Conservation (phyloP, 805 yeast species). For the Lachancea quebecensis region DNA sequence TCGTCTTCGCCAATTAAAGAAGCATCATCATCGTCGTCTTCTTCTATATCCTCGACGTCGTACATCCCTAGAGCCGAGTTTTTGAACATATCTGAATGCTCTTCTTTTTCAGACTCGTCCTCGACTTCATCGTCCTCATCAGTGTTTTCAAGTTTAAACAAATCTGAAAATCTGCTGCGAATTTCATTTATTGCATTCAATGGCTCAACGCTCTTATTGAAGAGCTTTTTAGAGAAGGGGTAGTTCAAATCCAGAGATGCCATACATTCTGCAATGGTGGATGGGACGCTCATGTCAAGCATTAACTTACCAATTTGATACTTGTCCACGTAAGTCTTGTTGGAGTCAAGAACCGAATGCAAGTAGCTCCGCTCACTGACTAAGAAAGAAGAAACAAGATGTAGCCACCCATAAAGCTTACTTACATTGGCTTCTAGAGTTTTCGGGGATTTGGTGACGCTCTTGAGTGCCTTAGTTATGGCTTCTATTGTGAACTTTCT, state of each 20-base stretch:
- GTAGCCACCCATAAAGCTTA: constrained; percentile 29
- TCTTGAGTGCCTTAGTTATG: constrained; percentile 54
- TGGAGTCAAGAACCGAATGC: constrained; percentile 40
- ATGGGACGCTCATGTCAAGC: constrained; percentile 59
- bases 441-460: constrained; percentile 32
- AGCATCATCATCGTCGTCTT: constrained; percentile 51
- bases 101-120: constrained; percentile 59
- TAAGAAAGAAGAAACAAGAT: constrained; percentile 24
- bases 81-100: constrained; percentile 73
- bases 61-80: constrained; percentile 94
- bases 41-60: constrained; percentile 68
- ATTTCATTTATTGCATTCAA: constrained; percentile 50
- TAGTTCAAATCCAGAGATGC: constrained; percentile 67
- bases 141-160: constrained; percentile 51
- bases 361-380: constrained; percentile 27
- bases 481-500: constrained; percentile 69
- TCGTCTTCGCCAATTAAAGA: constrained; percentile 41
- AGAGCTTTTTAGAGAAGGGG: constrained; percentile 54
- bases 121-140: constrained; percentile 52
- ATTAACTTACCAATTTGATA: constrained; percentile 58
- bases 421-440: constrained; percentile 21
- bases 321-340: constrained; percentile 50
- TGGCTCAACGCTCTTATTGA: constrained; percentile 54
- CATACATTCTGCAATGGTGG: constrained; percentile 50
- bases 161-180: constrained; percentile 49